These are phyloP conservation scores for Globisporangium recalcitrans DNA, from an alignment of 352 stramenopile species.

Conservation along the genomic window DNA sequence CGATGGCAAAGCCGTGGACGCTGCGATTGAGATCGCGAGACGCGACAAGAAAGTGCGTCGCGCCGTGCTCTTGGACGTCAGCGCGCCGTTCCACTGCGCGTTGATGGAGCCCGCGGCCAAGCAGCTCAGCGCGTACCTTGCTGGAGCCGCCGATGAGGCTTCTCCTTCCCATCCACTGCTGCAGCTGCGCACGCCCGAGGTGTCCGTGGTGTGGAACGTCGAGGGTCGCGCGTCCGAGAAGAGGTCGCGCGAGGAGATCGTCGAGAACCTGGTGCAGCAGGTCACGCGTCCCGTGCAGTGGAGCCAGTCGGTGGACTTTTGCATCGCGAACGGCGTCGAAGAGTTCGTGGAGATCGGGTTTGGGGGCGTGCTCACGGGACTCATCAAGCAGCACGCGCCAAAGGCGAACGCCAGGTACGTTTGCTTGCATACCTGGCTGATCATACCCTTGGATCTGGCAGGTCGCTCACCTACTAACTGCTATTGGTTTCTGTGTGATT, in stretches of 20 bases:
- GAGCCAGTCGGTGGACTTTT: slow-evolving; percentile 78
- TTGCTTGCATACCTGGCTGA: background rate
- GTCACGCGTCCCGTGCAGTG: slow-evolving; percentile 65
- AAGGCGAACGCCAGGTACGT: slow-evolving; percentile 24
- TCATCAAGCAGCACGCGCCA: slow-evolving; percentile 69
- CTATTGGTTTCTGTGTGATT: slow-evolving; percentile 13
- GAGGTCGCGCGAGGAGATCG: slow-evolving; percentile 30
- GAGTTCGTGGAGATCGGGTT: slow-evolving; percentile 72
- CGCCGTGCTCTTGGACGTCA: slow-evolving; percentile 70
- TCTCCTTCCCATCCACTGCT: slow-evolving; percentile 9
- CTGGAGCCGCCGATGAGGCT: slow-evolving; percentile 9
- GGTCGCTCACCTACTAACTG: too few species aligned
- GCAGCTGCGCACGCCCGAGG: slow-evolving; percentile 25
- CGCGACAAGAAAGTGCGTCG: slow-evolving; percentile 62
- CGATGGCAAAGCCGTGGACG: slow-evolving; percentile 36
- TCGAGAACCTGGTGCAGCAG: slow-evolving; percentile 47
- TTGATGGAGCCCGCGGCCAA: slow-evolving; percentile 66
- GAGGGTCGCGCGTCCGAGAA: slow-evolving; percentile 43
- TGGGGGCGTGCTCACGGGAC: slow-evolving; percentile 60
- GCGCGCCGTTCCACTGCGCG: slow-evolving; percentile 78
- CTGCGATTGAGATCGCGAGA: slow-evolving; percentile 56
- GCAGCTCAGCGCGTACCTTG: slow-evolving; percentile 40
- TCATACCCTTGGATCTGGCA: too few species aligned
- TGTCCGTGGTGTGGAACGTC: slow-evolving; percentile 84
- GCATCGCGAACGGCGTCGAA: slow-evolving; percentile 33